A percentile compares a stretch with the other conserved stretches of the same genome.
These are phyloP conservation scores for Globisporangium paddicum DNA, from an alignment of 352 stramenopile species.

Conservation along the genomic window DNA sequence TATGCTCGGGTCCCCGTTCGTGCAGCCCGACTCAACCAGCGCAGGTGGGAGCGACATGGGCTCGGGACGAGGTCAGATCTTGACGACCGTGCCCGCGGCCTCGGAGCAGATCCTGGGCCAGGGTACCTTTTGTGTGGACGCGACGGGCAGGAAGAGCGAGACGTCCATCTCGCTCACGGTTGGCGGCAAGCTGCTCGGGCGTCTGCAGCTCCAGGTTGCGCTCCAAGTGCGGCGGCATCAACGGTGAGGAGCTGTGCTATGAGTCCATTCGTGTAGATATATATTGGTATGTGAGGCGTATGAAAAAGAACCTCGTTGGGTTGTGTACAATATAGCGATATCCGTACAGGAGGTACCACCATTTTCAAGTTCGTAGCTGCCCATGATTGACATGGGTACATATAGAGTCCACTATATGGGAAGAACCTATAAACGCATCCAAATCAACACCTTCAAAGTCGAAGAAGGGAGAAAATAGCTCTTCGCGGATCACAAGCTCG, in stretches of 20 bases:
- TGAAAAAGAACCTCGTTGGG: background rate
- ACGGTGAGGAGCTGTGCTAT: background rate
- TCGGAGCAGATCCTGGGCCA: slow-evolving; percentile 55
- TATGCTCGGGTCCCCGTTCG: slow-evolving; percentile 8
- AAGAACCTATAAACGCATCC: background rate
- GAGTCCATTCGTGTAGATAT: no score
- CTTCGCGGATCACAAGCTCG: background rate
- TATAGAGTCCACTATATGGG: background rate
- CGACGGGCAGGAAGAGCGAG: slow-evolving; percentile 39
- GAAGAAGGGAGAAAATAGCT: background rate
- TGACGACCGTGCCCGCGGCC: slow-evolving; percentile 1
- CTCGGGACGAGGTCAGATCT: slow-evolving; percentile 1
- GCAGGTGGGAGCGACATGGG: background rate
- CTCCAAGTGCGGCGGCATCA: slow-evolving; percentile 29
- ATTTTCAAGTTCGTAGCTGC: no score
- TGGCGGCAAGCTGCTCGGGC: slow-evolving; percentile 53
- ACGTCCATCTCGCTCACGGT: slow-evolving; percentile 56
- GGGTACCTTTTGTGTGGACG: slow-evolving; percentile 62
- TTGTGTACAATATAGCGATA: background rate
- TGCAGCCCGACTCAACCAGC: background rate
- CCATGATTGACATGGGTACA: background rate
- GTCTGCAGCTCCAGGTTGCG: slow-evolving; percentile 51
- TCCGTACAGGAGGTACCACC: background rate
- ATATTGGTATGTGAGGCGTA: background rate
- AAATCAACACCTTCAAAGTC: background rate